phyloP scores from a whole-genome alignment of 1,284 basidiomycete species.

The Microbotryum lychnidis-dioicae region DNA sequence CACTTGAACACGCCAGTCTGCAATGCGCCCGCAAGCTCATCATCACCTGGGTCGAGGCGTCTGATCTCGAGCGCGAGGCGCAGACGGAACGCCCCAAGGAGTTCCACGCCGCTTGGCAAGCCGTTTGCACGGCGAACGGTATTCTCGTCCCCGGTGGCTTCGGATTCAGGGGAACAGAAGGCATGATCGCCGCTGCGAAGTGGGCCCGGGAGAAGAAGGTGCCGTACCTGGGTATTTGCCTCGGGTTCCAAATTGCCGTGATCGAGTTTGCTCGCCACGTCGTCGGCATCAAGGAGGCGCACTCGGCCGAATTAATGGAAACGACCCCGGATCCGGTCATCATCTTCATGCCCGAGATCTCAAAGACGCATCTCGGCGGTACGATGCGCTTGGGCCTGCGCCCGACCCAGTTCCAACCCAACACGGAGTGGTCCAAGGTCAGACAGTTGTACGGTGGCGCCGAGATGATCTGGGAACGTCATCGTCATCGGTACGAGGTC shows the following conservation, averaged over 20 bases:
- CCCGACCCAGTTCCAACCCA: slow-evolving; percentile 76
- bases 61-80: slow-evolving; percentile 73
- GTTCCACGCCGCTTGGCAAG: slow-evolving; percentile 94
- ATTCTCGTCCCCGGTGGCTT: slow-evolving; percentile 96
- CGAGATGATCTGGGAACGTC: slow-evolving; percentile 87
- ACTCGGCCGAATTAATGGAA: slow-evolving; percentile 72
- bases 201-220: slow-evolving; percentile 92
- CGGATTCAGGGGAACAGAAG: slow-evolving; percentile 85
- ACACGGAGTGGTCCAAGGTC: slow-evolving; percentile 56
- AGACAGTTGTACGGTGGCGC: slow-evolving; percentile 79
- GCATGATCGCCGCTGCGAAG: slow-evolving; percentile 94
- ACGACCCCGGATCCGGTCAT: slow-evolving; percentile 60
- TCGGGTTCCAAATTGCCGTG: slow-evolving; percentile 96
- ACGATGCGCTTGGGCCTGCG: slow-evolving; percentile 96
- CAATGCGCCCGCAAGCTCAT: slow-evolving; percentile 74
- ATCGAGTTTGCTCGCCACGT: slow-evolving; percentile 90
- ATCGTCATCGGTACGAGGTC: slow-evolving; percentile 95
- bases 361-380: slow-evolving; percentile 93
- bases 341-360: slow-evolving; percentile 99
- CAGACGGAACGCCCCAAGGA: slow-evolving; percentile 71
- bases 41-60: slow-evolving; percentile 93
- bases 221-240: slow-evolving; percentile 93
- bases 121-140: slow-evolving; percentile 80
- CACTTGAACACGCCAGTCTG: slow-evolving; percentile 93
- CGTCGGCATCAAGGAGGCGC: slow-evolving; percentile 68